Evolutionary conservation across 176 grass and related monocot genomes (phyloP).

Genomic region (Typha latifolia): DNA sequence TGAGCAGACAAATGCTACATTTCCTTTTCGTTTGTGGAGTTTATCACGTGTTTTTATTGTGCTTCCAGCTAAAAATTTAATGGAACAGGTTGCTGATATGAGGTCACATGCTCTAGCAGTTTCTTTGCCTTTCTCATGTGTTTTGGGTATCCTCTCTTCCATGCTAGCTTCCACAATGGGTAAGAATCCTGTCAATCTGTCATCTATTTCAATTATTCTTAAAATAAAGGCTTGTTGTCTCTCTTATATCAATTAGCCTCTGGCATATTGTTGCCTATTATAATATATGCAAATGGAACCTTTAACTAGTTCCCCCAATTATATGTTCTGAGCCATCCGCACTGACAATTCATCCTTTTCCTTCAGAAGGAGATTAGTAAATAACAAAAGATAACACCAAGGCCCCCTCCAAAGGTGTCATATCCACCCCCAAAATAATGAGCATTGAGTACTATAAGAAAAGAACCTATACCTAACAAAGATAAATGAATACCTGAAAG

Average conservation of each 20-base stretch:
- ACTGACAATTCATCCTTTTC: background rate
- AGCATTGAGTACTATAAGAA: constrained; percentile 1
- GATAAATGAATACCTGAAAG: background rate
- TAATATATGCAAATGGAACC: constrained; percentile 5
- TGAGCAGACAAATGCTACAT: background rate
- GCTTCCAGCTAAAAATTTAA: constrained; percentile 12
- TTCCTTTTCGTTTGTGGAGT: constrained; percentile 11
- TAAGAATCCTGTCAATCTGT: constrained; percentile 26
- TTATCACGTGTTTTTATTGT: constrained; percentile 6
- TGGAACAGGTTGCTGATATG: constrained; percentile 55
- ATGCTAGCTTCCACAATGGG: constrained; percentile 94
- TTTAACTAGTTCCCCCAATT: background rate
- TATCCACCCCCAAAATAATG: background rate
- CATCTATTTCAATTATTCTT: constrained; percentile 7
- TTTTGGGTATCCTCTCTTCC: constrained; percentile 88
- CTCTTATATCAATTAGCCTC: no score
- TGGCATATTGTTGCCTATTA: background rate
- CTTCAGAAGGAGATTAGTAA: constrained; percentile 6
- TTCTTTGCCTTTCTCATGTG: constrained; percentile 90
- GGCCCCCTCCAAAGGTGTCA: background rate
- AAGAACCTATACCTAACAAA: background rate
- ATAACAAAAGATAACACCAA: constrained; percentile 5
- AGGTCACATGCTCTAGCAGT: constrained; percentile 65
- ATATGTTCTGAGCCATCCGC: constrained; percentile 1
- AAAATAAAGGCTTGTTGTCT: background rate